Conservation (phyloP, 23 red algal species). For the Chondrus crispus region DNA sequence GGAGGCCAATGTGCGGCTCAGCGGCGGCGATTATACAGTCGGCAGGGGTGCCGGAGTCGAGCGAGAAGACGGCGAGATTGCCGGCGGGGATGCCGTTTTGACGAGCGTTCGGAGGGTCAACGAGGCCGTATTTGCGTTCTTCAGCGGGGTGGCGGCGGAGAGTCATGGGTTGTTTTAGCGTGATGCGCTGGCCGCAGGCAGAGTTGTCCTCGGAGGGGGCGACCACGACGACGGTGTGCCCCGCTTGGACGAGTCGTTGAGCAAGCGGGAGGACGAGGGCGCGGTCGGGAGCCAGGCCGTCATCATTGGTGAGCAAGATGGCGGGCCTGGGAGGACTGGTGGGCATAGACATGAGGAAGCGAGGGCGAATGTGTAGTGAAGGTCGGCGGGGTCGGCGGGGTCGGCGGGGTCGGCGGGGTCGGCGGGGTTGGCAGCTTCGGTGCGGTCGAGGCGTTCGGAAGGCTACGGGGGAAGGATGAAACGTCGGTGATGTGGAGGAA, state of each 20-base stretch:
- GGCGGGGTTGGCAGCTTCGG: neutral
- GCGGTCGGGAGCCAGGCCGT: conserved; percentile 76
- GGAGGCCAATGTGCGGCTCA: conserved; percentile 65
- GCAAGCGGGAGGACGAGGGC: conserved; percentile 69
- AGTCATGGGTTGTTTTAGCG: conserved; percentile 54
- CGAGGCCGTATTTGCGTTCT: neutral
- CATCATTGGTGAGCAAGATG: conserved; percentile 94
- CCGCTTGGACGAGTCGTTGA: neutral
- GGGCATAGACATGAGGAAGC: no score
- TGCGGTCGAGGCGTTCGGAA: neutral
- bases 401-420: neutral
- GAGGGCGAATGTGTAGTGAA: no score
- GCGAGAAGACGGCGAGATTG: conserved; percentile 57
- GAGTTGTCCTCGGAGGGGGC: conserved; percentile 86
- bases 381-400: neutral
- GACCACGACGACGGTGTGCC: conserved; percentile 72
- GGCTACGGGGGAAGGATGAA: neutral
- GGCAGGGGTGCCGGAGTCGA: conserved; percentile 78
- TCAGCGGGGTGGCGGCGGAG: conserved; percentile 52
- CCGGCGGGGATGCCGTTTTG: neutral
- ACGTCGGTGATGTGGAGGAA: neutral
- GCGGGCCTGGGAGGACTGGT: conserved; percentile 30
- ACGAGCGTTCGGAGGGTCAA: neutral
- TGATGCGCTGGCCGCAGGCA: conserved; percentile 88
- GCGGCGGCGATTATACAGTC: conserved; percentile 85